Evolutionary conservation across 2,329 filamentous ascomycete species (phyloP).

Genomic region (Fusarium pseudoanthophilum): DNA sequence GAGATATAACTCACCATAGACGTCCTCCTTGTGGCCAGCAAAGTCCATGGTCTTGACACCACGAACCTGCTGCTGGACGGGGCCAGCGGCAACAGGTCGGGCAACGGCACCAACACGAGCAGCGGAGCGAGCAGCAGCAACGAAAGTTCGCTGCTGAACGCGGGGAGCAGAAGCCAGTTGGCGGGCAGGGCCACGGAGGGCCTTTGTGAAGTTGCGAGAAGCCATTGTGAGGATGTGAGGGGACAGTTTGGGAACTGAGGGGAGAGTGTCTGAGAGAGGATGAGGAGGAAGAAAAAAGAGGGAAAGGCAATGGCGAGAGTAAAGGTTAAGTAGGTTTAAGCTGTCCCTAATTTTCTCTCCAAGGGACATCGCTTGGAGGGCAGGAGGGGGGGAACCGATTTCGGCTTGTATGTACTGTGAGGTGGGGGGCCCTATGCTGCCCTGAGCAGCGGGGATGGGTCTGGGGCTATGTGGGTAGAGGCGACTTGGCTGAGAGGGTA

Average conservation of each 20-base stretch:
- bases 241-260: constrained; percentile 28
- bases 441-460: constrained; percentile 33
- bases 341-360: constrained; percentile 39
- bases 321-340: constrained; percentile 39
- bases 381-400: constrained; percentile 34
- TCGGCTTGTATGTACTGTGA: constrained; percentile 40
- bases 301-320: constrained; percentile 36
- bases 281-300: constrained; percentile 34
- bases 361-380: constrained; percentile 15
- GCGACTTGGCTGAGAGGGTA: neutral
- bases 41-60: constrained; percentile 99
- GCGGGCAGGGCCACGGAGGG: constrained; percentile 71
- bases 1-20: constrained; percentile 75
- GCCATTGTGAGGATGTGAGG: constrained; percentile 70
- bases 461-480: constrained; percentile 29
- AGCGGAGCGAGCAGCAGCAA: constrained; percentile 68
- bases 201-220: constrained; percentile 77
- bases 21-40: constrained; percentile 91
- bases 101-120: constrained; percentile 65
- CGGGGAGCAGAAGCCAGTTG: constrained; percentile 68
- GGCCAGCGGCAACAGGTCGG: constrained; percentile 61
- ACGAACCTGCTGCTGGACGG: constrained; percentile 77
- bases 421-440: constrained; percentile 28
- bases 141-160: constrained; percentile 71
- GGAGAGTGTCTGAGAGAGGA: constrained; percentile 45